Evolutionary conservation across 2,329 filamentous ascomycete genomes (phyloP).

Genomic region (Domatiomyces globalis): DNA sequence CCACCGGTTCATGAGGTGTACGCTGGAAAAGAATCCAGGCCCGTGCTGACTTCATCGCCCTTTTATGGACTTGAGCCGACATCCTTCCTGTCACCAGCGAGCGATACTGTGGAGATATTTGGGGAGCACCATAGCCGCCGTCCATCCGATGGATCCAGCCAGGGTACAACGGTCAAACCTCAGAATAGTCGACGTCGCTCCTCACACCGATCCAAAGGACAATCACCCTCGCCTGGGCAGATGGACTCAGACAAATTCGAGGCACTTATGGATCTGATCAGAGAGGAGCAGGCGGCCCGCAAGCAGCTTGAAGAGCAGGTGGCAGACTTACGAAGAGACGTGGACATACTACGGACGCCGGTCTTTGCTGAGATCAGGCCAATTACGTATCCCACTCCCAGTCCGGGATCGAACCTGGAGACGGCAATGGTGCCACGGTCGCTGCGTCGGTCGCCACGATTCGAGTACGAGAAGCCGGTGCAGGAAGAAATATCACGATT

Average conservation of each 20-base stretch:
- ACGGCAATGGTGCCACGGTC: conserved; percentile 4
- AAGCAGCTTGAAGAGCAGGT: conserved; percentile 32
- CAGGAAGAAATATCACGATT: conserved; percentile 15
- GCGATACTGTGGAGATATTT: conserved; percentile 3
- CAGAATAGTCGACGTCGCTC: conserved; percentile 5
- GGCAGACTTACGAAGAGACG: conserved; percentile 27
- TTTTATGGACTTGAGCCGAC: conserved; percentile 5
- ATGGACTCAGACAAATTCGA: conserved; percentile 33
- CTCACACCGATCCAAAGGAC: conserved; percentile 5
- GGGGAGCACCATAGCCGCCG: neutral
- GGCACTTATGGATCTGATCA: conserved; percentile 31
- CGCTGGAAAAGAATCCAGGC: conserved; percentile 1
- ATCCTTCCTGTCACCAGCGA: conserved; percentile 10
- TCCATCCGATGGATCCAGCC: conserved; percentile 12
- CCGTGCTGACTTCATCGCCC: conserved; percentile 4
- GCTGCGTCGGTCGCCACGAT: conserved; percentile 9
- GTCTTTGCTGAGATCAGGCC: conserved; percentile 15
- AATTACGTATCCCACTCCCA: conserved; percentile 10
- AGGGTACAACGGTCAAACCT: conserved; percentile 16
- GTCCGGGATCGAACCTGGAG: conserved; percentile 10
- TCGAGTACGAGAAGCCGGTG: conserved; percentile 1
- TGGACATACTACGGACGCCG: conserved; percentile 14
- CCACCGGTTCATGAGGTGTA: neutral
- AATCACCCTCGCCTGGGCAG: conserved; percentile 13
- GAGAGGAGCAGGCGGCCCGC: conserved; percentile 33